Evolutionary conservation across 2,329 filamentous ascomycete genomes (phyloP).

Genomic region (Fusarium albidum): DNA sequence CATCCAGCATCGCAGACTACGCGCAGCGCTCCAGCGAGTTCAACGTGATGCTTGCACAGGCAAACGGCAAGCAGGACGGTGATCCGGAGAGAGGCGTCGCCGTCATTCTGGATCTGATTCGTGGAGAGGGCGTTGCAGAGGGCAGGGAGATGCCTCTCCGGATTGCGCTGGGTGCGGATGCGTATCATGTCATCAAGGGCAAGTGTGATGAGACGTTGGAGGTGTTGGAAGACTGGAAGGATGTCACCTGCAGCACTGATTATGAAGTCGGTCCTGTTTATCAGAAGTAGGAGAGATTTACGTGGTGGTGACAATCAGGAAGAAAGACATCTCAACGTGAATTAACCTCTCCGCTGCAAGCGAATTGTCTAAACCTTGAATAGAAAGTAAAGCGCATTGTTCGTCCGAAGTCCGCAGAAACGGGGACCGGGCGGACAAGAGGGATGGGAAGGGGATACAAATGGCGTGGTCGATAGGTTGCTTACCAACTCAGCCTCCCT

Average conservation of each 20-base stretch:
- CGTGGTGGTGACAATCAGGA: too few species aligned
- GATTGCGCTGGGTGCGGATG: conserved; percentile 44
- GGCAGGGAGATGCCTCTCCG: conserved; percentile 23
- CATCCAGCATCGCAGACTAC: conserved; percentile 11
- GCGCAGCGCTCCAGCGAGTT: not conserved
- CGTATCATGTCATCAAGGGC: conserved; percentile 32
- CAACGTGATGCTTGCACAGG: not conserved
- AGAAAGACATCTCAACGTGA: too few species aligned
- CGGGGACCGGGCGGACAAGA: too few species aligned
- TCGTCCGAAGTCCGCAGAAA: too few species aligned
- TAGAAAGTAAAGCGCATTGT: too few species aligned
- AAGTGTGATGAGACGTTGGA: conserved; percentile 34
- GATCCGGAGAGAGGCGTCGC: conserved; percentile 2
- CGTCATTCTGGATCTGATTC: conserved; percentile 12
- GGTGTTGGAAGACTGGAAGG: conserved; percentile 36
- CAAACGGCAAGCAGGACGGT: conserved; percentile 2
- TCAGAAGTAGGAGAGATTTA: too few species aligned
- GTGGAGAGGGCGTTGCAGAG: conserved; percentile 1
- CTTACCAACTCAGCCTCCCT: too few species aligned
- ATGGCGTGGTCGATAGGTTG: too few species aligned
- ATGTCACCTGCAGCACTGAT: conserved; percentile 37
- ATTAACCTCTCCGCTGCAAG: too few species aligned
- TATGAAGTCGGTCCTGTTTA: too few species aligned
- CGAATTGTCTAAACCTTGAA: too few species aligned
- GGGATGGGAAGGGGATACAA: too few species aligned